Conservation (phyloP, 139 green algal species). For the Chloropicon primus region DNA sequence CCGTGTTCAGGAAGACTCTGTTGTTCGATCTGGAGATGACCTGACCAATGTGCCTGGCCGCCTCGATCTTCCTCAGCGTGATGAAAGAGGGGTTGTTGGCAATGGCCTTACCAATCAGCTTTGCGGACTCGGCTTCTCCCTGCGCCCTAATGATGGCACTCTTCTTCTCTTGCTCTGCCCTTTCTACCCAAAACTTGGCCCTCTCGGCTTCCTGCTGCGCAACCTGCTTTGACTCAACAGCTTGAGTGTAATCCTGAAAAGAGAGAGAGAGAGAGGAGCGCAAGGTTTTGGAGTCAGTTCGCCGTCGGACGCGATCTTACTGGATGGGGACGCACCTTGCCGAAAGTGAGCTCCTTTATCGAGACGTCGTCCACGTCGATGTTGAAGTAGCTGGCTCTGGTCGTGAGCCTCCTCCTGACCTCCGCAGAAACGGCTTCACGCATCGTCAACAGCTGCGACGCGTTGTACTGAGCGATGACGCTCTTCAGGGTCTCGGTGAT, state of each 20-base stretch:
- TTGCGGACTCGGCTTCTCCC: slow-evolving; percentile 81
- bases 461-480: slow-evolving; percentile 99
- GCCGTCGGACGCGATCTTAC: neutral
- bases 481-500: slow-evolving; percentile 93
- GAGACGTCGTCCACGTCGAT: slow-evolving; percentile 97
- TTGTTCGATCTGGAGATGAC: slow-evolving; percentile 71
- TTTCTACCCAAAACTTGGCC: slow-evolving; percentile 90
- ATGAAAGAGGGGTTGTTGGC: slow-evolving; percentile 80
- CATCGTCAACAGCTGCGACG: slow-evolving; percentile 91
- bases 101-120: slow-evolving; percentile 80
- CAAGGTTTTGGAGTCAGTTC: no score
- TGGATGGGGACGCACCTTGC: neutral
- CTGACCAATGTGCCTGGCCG: slow-evolving; percentile 53
- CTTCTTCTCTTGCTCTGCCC: slow-evolving; percentile 93
- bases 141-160: slow-evolving; percentile 76
- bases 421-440: slow-evolving; percentile 59
- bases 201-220: slow-evolving; percentile 96
- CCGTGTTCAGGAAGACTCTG: slow-evolving; percentile 79
- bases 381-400: slow-evolving; percentile 83
- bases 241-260: slow-evolving; percentile 84
- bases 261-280: neutral
- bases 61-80: slow-evolving; percentile 84
- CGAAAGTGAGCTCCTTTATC: slow-evolving; percentile 55
- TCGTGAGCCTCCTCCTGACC: slow-evolving; percentile 79
- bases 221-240: slow-evolving; percentile 97